phyloP scores from a whole-genome alignment of 805 yeast genomes.

The Metschnikowia kofuensis region DNA sequence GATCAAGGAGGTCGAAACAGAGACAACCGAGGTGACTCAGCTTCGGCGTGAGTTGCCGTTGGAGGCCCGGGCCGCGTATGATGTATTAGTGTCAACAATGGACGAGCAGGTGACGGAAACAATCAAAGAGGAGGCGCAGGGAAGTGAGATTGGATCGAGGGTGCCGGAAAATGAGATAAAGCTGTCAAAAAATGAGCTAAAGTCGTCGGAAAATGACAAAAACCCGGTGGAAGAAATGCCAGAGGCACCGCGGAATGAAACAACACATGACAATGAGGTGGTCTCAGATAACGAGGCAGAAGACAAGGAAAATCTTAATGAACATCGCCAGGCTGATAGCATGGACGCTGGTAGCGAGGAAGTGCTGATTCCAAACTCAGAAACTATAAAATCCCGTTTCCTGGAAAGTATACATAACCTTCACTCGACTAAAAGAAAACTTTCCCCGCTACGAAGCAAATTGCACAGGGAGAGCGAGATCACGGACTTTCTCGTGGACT shows the following conservation, averaged over 20 bases:
- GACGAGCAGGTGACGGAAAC: slow-evolving; percentile 30
- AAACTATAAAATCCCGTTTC: slow-evolving; percentile 24
- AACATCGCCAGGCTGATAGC: too few relatives aligned
- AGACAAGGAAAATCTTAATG: too few relatives aligned
- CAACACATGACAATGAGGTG: too few relatives aligned
- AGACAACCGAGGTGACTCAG: slow-evolving; percentile 54
- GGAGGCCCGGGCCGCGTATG: slow-evolving; percentile 35
- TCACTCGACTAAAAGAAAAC: slow-evolving; percentile 28
- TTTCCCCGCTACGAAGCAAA: slow-evolving; percentile 37
- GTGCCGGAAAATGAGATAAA: neutral
- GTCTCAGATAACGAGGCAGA: too few relatives aligned
- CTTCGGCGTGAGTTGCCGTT: slow-evolving; percentile 54
- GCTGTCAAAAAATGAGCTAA: neutral
- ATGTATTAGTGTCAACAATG: slow-evolving; percentile 27
- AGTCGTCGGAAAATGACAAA: slow-evolving; percentile 1
- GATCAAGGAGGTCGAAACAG: slow-evolving; percentile 59
- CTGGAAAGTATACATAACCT: slow-evolving; percentile 28
- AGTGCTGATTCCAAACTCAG: slow-evolving; percentile 6
- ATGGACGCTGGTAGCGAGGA: neutral
- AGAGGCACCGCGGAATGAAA: too few relatives aligned
- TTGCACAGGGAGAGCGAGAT: slow-evolving; percentile 34
- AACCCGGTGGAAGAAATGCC: too few relatives aligned
- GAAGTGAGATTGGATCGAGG: neutral
- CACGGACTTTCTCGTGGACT: slow-evolving; percentile 24
- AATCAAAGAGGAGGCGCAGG: slow-evolving; percentile 20